Base-by-base conservation (phyloP, 495 filamentous ascomycete genomes). In the Penicillium coprophilum region DNA sequence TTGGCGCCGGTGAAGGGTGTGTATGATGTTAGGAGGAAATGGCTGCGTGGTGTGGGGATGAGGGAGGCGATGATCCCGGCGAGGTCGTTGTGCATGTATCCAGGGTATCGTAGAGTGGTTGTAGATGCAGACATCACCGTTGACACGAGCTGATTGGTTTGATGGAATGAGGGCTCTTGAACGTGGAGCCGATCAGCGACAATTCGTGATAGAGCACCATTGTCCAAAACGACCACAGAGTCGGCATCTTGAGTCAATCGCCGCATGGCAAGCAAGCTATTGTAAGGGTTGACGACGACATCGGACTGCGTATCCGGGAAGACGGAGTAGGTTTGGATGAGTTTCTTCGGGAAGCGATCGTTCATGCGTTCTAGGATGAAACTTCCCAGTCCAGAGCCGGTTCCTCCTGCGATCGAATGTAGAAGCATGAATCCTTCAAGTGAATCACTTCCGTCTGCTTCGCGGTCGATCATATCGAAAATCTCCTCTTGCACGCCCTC, bases 21-120 rank as follows among this genome's bases (percentile, higher is more conserved):
- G 74, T 97, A 98, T 19, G 92, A 91, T 2, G 94, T 97, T 85
- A 97, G 92, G 39, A 98, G 79, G 83, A 98, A 98, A 71, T 98
- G 94, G 71, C 91, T 95, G 53, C 94, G 89, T 13, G 94, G 94
- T 0, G 92, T 97, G 9, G 94, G 94, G 48, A 98, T 97, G 6
- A 98, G 81, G 20, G 92, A 95, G 36, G 94, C 95, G 45, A 97
- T 85, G 66, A 98, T 97, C 65, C 92, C 91, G 60, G 95, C 93
- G 8, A 98, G 87, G 67, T 98, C 94, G 69, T 98, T 98, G 76
- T 98, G 94, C 95, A 98, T 97, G 68, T 98, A 98, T 24, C 95
- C 94, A 1, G 94, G 94, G 70, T 98, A 97, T 56, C 94, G 84
- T 31, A 98, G 86, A 8, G 94, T 96, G 6, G 92, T 96, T 1